These are phyloP conservation scores for Garcileccinum viscosum DNA, from an alignment of 1,284 basidiomycete genomes.

Conservation along the genomic window DNA sequence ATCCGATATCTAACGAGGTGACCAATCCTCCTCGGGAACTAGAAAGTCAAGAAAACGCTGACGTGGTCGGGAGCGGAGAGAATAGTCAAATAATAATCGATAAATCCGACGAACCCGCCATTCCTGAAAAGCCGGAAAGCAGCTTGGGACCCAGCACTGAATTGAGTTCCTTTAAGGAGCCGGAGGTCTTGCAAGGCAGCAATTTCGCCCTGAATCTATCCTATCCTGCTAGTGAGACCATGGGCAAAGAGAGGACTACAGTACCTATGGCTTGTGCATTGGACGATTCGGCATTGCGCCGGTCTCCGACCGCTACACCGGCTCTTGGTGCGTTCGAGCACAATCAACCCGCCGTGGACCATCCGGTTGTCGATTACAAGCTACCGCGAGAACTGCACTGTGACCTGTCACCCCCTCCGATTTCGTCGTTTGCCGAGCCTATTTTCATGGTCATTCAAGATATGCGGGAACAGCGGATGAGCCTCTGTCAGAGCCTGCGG, in stretches of 20 bases:
- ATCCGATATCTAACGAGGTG: constrained; percentile 22
- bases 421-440: constrained; percentile 74
- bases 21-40: constrained; percentile 20
- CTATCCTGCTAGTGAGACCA: background rate
- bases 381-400: constrained; percentile 64
- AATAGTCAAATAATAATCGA: constrained; percentile 11
- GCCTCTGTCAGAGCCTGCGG: constrained; percentile 84
- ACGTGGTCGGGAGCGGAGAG: constrained; percentile 18
- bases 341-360: constrained; percentile 17
- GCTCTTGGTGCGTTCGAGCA: constrained; percentile 10
- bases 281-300: constrained; percentile 5
- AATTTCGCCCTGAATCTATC: background rate
- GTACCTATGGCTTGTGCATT: background rate
- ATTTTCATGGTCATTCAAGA: constrained; percentile 81
- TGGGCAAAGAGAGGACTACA: constrained; percentile 3
- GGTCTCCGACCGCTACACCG: background rate
- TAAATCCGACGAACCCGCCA: constrained; percentile 9
- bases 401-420: constrained; percentile 57
- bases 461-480: constrained; percentile 92
- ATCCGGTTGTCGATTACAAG: constrained; percentile 55
- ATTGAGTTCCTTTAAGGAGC: background rate
- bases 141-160: constrained; percentile 10
- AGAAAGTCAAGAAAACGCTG: constrained; percentile 19
- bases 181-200: constrained; percentile 6
- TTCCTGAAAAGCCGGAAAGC: background rate